These are phyloP conservation scores for Schwanniomyces etchellsii DNA, from an alignment of 1,139 yeast species.

Conservation along the genomic window DNA sequence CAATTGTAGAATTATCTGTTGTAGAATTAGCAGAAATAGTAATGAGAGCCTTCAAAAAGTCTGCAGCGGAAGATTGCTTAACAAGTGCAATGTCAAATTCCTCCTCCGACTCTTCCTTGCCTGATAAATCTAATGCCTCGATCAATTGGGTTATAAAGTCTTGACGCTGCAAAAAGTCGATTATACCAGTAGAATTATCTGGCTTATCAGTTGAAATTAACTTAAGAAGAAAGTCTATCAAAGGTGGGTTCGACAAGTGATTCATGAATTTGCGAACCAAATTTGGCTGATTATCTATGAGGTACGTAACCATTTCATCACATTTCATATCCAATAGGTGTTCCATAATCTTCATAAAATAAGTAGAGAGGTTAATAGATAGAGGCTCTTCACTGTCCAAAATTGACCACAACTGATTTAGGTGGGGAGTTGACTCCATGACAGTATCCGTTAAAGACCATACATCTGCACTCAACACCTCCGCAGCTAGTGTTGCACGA, in stretches of 20 bases:
- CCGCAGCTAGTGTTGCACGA: slow-evolving; percentile 85
- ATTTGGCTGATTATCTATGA: slow-evolving; percentile 56
- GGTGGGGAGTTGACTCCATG: slow-evolving; percentile 64
- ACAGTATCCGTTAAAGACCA: slow-evolving; percentile 94
- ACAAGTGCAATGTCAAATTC: slow-evolving; percentile 42
- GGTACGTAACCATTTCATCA: slow-evolving; percentile 68
- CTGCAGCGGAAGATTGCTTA: slow-evolving; percentile 42
- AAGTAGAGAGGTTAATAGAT: slow-evolving; percentile 73
- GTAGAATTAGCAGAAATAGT: slow-evolving; percentile 68
- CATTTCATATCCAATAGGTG: slow-evolving; percentile 88
- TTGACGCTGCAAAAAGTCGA: slow-evolving; percentile 64
- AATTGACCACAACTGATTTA: slow-evolving; percentile 74
- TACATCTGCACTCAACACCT: slow-evolving; percentile 84
- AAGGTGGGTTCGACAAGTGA: slow-evolving; percentile 79
- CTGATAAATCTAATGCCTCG: slow-evolving; percentile 43
- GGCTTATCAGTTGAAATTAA: slow-evolving; percentile 77
- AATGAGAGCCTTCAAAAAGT: slow-evolving; percentile 42
- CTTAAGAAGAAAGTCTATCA: slow-evolving; percentile 76
- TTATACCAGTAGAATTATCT: slow-evolving; percentile 71
- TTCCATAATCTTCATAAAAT: slow-evolving; percentile 92
- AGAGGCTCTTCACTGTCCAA: slow-evolving; percentile 56
- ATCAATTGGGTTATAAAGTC: slow-evolving; percentile 54
- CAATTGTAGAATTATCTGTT: slow-evolving; percentile 79
- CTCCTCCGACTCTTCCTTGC: slow-evolving; percentile 10
- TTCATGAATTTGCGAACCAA: slow-evolving; percentile 67